Evolutionary conservation across 495 filamentous ascomycete genomes (phyloP), one percentile per base, ranked within the genome.

Genomic region (Lophiostoma macrostomum): DNA sequence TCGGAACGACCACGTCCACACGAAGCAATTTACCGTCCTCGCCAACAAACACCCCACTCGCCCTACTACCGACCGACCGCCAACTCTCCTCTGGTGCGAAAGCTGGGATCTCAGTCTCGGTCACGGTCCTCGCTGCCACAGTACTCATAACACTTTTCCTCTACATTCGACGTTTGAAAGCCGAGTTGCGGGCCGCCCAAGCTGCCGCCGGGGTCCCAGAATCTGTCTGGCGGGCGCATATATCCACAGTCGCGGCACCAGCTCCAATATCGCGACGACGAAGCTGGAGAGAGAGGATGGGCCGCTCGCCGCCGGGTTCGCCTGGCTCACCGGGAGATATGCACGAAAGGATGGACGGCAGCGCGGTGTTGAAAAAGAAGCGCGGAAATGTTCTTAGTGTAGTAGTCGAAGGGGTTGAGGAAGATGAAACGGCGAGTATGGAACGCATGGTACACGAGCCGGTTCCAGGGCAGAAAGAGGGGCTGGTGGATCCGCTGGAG

Each of bases 111-210:
- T 13, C 38, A 34, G 24, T 58, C 47, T 32, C 22, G 34, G 46
- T 58, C 8, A 30, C 49, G 10, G 5, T 53, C 4, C 23, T 58
- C 35, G 16, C 38, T 14, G 25, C 32, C 22, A 5, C 38, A 12
- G 11, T 53, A 40, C 41, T 58, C 47, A 8, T 53, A 11, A 6
- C 24, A 30, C 40, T 52, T 1, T 16, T n/a, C 24, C 35, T 58
- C 8, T 58, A 58, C 41, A 58, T 58, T 42, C 47, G 55, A 6
- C 55, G 55, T 19, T 28, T 58, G 25, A 58, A 58, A 32, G 32
- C 32, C 25, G 55, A 58, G 7, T 42, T 58, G 1, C 13, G 18
- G 3, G n/a, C 41, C 27, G 55, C 55, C 6, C 38, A 58, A 53
- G 55, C 30, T 10, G 49, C 55, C 1, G 55, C 48, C 28, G 40